phyloP scores from a whole-genome alignment of 2,329 filamentous ascomycete genomes.

The Botryotinia globosa region DNA sequence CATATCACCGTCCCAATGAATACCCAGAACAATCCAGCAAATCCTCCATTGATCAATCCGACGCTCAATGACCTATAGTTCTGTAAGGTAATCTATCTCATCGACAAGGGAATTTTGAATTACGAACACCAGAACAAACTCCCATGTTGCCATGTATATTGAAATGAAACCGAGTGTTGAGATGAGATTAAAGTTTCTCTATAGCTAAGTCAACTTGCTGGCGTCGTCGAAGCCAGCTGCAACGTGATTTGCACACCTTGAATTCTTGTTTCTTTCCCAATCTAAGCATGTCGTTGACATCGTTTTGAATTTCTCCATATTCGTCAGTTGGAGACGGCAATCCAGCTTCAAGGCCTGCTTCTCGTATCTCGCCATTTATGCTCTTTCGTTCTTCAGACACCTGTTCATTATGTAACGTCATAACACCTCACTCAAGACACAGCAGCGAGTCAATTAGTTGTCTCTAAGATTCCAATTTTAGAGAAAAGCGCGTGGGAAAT shows the following conservation, averaged over 20 bases:
- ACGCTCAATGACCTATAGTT: slow-evolving; percentile 34
- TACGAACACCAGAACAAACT: slow-evolving; percentile 42
- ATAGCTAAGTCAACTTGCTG: background rate
- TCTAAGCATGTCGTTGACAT: slow-evolving; percentile 40
- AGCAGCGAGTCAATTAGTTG: background rate
- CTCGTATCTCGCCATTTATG: slow-evolving; percentile 8
- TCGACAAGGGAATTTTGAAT: background rate
- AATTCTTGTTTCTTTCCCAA: slow-evolving; percentile 37
- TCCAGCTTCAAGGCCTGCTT: slow-evolving; percentile 20
- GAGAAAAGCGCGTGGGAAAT: background rate
- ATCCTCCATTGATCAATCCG: slow-evolving; percentile 33
- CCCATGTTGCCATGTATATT: slow-evolving; percentile 46
- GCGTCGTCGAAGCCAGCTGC: background rate
- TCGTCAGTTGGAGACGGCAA: background rate
- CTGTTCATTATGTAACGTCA: background rate
- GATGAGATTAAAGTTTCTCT: slow-evolving; percentile 44
- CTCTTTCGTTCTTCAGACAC: background rate
- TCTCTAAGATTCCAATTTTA: background rate
- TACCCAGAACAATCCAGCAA: slow-evolving; percentile 43
- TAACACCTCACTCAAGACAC: background rate
- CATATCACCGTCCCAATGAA: slow-evolving; percentile 41
- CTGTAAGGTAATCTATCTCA: background rate
- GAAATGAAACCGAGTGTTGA: slow-evolving; percentile 45
- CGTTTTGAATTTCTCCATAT: slow-evolving; percentile 34
- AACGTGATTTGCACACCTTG: slow-evolving; percentile 24